phyloP scores from a whole-genome alignment of 768 basidiomycete genomes.

The Sporobolomyces phaffii region DNA sequence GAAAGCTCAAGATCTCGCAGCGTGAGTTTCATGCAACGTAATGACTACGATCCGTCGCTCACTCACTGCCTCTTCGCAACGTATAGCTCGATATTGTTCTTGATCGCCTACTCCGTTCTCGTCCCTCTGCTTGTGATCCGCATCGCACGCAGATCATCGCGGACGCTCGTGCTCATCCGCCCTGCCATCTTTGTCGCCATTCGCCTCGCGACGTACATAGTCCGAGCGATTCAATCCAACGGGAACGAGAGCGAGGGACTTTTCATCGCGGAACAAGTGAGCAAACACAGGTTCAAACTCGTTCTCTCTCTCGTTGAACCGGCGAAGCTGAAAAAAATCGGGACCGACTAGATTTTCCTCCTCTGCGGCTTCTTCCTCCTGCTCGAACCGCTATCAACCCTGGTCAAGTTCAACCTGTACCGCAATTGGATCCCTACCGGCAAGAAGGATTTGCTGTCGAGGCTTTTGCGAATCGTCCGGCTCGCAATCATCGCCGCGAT shows the following conservation, averaged over 20 bases:
- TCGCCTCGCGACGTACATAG: slow-evolving; percentile 22
- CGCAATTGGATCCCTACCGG: slow-evolving; percentile 5
- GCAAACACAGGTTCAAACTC: background rate
- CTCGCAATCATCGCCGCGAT: background rate
- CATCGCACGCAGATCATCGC: background rate
- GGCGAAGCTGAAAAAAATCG: no score
- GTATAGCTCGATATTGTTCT: slow-evolving; percentile 25
- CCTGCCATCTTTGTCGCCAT: slow-evolving; percentile 3
- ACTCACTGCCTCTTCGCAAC: no score
- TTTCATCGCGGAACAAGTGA: slow-evolving; percentile 21
- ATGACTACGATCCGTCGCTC: no score
- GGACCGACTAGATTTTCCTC: slow-evolving; percentile 27
- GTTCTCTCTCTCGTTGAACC: background rate
- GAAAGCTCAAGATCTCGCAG: slow-evolving; percentile 19
- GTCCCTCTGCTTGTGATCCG: background rate
- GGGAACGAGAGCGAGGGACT: slow-evolving; percentile 5
- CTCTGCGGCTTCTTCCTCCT: slow-evolving; percentile 16
- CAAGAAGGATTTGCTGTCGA: background rate
- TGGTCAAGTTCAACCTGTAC: slow-evolving; percentile 12
- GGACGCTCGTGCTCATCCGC: background rate
- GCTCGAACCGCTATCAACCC: background rate
- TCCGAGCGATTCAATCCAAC: slow-evolving; percentile 42
- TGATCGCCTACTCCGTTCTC: background rate
- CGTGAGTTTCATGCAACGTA: slow-evolving; percentile 4
- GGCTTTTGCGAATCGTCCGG: background rate